Evolutionary conservation across 108 stramenopile species (phyloP).

Genomic region (Conticribra guillardii): DNA sequence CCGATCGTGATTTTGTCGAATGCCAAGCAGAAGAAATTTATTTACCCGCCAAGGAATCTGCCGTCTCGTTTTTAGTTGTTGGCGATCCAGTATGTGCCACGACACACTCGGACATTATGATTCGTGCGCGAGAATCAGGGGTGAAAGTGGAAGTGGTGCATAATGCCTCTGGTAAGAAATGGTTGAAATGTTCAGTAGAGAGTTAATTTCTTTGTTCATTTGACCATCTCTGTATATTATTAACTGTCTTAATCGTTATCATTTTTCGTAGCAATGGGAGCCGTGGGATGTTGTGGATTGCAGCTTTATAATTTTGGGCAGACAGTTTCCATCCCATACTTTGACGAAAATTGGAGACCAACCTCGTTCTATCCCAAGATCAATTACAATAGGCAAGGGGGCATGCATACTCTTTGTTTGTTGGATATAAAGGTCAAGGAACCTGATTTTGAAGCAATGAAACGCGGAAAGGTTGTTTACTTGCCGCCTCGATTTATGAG

Average conservation of each 20-base stretch:
- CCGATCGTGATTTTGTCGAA: constrained; percentile 96
- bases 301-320: constrained; percentile 99
- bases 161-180: constrained; percentile 98
- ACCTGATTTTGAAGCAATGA: constrained; percentile 98
- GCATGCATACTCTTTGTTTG: constrained; percentile 99
- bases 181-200: too few relatives aligned
- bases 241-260: too few relatives aligned
- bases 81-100: constrained; percentile 99
- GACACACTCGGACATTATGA: constrained; percentile 96
- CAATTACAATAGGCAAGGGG: constrained; percentile 90
- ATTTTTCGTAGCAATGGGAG: too few relatives aligned
- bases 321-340: constrained; percentile 97
- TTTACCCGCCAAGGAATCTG: constrained; percentile 71
- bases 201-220: too few relatives aligned
- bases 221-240: too few relatives aligned
- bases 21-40: constrained; percentile 94
- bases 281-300: constrained; percentile 95
- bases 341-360: constrained; percentile 95
- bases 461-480: constrained; percentile 83
- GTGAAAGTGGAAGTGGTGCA: constrained; percentile 94
- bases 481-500: constrained; percentile 99
- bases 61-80: constrained; percentile 96
- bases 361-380: constrained; percentile 96
- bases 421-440: constrained; percentile 98
- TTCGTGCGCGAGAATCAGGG: constrained; percentile 81